Percentiles rank a stretch among this genome's conserved stretches.
phyloP scores from a whole-genome alignment of 495 filamentous ascomycete genomes.

The Elasticomyces elasticus region DNA sequence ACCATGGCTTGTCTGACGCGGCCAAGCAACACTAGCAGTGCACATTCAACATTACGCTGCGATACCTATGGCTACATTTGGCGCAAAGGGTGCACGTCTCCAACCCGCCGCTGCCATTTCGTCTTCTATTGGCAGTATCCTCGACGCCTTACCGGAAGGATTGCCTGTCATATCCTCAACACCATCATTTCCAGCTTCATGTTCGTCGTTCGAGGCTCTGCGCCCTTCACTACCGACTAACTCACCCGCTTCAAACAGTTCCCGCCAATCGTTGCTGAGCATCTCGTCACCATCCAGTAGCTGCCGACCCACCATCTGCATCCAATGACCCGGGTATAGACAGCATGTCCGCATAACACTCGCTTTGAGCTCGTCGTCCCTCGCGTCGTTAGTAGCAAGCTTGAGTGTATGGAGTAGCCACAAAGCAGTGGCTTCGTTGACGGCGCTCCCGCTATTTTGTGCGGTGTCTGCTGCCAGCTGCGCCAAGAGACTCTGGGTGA shows the following conservation, averaged over 20 bases:
- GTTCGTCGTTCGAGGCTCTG: too few species aligned
- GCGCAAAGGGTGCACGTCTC: not conserved
- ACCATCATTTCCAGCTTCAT: not conserved
- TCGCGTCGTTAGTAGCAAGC: not conserved
- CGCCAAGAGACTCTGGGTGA: slow-evolving; percentile 8
- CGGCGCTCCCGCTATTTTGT: not conserved
- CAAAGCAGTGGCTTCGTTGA: slow-evolving; percentile 20
- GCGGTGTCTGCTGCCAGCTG: slow-evolving; percentile 1
- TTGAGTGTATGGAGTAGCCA: slow-evolving; percentile 26
- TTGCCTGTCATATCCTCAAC: not conserved
- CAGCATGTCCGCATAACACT: slow-evolving; percentile 16
- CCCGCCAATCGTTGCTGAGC: slow-evolving; percentile 11
- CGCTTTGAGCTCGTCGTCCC: not conserved
- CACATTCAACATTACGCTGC: not conserved
- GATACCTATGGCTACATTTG: not conserved
- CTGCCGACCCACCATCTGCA: slow-evolving; percentile 2
- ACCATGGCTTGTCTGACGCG: too few species aligned
- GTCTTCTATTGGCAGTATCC: not conserved
- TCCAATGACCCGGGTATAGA: slow-evolving; percentile 19
- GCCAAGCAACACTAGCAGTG: not conserved
- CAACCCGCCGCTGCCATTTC: not conserved
- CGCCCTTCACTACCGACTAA: not conserved
- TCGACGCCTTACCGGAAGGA: not conserved
- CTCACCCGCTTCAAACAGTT: slow-evolving; percentile 14
- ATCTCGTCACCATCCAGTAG: slow-evolving; percentile 10